Base-by-base conservation (phyloP, 345 rosid genomes). In the Lumnitzera littorea region DNA sequence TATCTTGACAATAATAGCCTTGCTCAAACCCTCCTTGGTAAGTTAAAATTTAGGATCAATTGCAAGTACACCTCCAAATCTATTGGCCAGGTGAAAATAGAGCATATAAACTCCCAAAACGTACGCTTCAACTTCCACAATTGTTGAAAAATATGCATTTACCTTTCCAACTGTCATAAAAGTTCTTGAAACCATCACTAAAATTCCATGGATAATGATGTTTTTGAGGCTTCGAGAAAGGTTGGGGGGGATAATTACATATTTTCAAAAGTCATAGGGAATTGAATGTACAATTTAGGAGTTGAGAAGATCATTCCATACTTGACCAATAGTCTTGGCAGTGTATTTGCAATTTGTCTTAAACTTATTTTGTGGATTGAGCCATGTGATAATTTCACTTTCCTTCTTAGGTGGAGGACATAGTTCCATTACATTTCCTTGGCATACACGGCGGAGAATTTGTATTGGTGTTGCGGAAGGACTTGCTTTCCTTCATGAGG, bases 391-490 rank as follows among this genome's bases (percentile, higher is more conserved):
- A 46, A 58, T 11, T 58, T 31, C 11, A 9, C 46, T 17, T 46
- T 12, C 6, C 12, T 46, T 58, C 43, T 20, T 24, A 60, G 55
- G 65, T 36, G 15, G 57, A 24, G 48, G 15, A 16, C 49, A 27
- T 12, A 2, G 50, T 17, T 9, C 46, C 31, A 10, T 51, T 12
- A 10, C 36, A 3, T 29, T 62, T 14, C 2, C 24, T 27, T 62
- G 65, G 65, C 24, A 17, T 2, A 46, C 17, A 15, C 55, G 65
- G 31, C 65, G 57, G 31, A 31, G 24, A 51, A 62, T 62, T 11
- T 62, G 65, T 29, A 62, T 51, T 13, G 65, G 65, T 5, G 57
- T 62, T 62, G 65, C 65, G 5, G 14, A 51, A 53, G 65, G 65
- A 13, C 65, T 62, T 25, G 65, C 65, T 27, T 62, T 62, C 46